These are phyloP conservation scores for Protomyces lactucae-debilis DNA, from an alignment of 1,139 yeast species.

Conservation along the genomic window DNA sequence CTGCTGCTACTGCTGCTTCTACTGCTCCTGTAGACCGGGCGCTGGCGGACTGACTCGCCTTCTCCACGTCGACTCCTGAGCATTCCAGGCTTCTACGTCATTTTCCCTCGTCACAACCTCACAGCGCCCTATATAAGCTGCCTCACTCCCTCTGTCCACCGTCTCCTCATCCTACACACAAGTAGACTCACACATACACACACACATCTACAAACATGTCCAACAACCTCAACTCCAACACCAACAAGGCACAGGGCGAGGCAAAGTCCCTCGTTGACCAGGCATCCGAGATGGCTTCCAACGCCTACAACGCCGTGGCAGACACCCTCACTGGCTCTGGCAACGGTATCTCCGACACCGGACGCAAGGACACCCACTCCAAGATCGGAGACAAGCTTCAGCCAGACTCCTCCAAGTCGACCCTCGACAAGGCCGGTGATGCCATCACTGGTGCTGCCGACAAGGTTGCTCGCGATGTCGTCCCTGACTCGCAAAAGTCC, in stretches of 20 bases:
- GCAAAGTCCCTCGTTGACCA: not conserved
- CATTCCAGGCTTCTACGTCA: no score
- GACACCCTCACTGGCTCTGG: not conserved
- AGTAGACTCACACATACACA: not conserved
- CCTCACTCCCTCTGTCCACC: not conserved
- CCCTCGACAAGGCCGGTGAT: conserved; percentile 24
- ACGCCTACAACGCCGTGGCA: conserved; percentile 6
- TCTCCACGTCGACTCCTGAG: no score
- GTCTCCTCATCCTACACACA: not conserved
- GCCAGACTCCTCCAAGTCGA: conserved; percentile 23
- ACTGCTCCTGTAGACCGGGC: no score
- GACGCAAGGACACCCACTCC: conserved; percentile 11
- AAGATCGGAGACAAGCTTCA: conserved; percentile 8
- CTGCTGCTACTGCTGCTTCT: no score
- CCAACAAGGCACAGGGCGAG: not conserved
- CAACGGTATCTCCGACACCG: conserved; percentile 17
- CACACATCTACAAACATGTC: not conserved
- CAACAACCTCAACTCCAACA: not conserved
- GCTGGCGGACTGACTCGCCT: no score
- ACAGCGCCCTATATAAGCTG: not conserved
- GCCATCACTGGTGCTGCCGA: conserved; percentile 14
- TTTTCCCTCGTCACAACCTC: no score
- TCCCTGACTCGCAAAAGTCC: conserved; percentile 12
- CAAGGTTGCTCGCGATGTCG: conserved; percentile 16
- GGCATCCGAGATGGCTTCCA: not conserved